Evolutionary conservation across 768 basidiomycete species (phyloP), one percentile per base, ranked within the genome.

Genomic region (Phylloporus rhodoxanthus): DNA sequence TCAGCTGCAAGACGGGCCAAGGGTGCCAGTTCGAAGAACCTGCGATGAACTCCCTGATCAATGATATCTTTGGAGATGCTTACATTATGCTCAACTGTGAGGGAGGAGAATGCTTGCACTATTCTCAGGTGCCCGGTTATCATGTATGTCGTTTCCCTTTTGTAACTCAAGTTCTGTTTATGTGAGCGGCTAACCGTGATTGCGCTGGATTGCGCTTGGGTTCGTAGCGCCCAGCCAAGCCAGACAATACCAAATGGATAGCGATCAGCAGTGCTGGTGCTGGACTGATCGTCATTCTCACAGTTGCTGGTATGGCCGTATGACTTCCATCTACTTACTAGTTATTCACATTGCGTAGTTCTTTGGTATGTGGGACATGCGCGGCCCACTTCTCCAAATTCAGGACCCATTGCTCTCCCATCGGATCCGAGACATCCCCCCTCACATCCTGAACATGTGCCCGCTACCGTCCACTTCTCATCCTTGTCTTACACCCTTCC

Each of bases 31-130:
- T 99, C 59, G 87, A 94, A 65, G 96, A 99, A 60, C 90, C 91
- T 0, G 92, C 88, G 0, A 98, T 99, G 96, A 96, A 99, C 61
- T 76, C 84, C 28, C 78, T 99, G 45, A 98, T 99, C 68, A 81
- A 86, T 61, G 84, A 86, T 53, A 84, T 99, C 57, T 98, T 99
- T 56, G 96, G 90, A 2, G 96, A 99, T 64, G 75, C 73, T 1
- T 88, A 83, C 62, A 99, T 99, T 62, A 87, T 91, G 2, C 75
- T 98, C 45, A 66, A 82, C 30, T 98, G 96, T 57, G 71, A 86
- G 1, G 84, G 89, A 5, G 95, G 96, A 19, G 96, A 98, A 70
- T 98, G 96, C 63, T 62, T 99, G 62, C 90, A 95, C 60, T 91
- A 83, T 58, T 90, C 88, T 0, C 88, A 92, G 66, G 93, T 97